Base-by-base conservation (phyloP, 495 filamentous ascomycete species). In the Staphylotrichum longicolle region DNA sequence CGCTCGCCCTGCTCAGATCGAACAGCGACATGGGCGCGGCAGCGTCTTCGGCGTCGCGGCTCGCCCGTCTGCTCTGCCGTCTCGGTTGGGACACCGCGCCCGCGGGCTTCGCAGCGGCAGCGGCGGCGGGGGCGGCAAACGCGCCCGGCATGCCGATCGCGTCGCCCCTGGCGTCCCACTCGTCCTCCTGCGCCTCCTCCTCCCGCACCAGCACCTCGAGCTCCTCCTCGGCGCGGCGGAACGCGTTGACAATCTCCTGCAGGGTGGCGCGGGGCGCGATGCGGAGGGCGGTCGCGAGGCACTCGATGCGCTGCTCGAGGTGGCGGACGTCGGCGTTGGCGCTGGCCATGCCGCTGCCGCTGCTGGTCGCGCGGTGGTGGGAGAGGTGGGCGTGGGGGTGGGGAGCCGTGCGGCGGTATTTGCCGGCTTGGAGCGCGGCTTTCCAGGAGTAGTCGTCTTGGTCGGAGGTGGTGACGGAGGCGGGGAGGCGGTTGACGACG, bases 11-110 rank as follows among this genome's bases (percentile, higher is more conserved):
- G 7, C 93, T 91, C 46, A 98, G 84, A 63, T 96, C 95, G 68
- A 98, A 98, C 32, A 98, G 77, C 3, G 91, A 92, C 87, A 97
- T 93, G 0, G 94, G 94, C 39, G 91, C 89, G 68, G 95, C 92
- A 55, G 91, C 88, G 12, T 70, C 65, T 52, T 9, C 49, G 41
- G 14, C 27, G 33, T 11, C 37, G 11, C 20, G 20, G 20, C 20
- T 27, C 20, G 65, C 57, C 2, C 52, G 30, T 32, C 52, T 56
- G 20, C 20, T 27, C 20, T 27, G 20, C 20, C 20, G 20, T 53
- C 60, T 59, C 10, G 63, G 49, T 54, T 63, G 20, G 1, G 20
- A 27, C 20, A 27, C 20, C 20, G 20, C 20, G 1, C 1, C 20
- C 20, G 20, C 20, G 20, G 20, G 20, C 20, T 27, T 27, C 20